Conservation (phyloP, 2,329 filamentous ascomycete species). For the Cryphonectria radicalis region DNA sequence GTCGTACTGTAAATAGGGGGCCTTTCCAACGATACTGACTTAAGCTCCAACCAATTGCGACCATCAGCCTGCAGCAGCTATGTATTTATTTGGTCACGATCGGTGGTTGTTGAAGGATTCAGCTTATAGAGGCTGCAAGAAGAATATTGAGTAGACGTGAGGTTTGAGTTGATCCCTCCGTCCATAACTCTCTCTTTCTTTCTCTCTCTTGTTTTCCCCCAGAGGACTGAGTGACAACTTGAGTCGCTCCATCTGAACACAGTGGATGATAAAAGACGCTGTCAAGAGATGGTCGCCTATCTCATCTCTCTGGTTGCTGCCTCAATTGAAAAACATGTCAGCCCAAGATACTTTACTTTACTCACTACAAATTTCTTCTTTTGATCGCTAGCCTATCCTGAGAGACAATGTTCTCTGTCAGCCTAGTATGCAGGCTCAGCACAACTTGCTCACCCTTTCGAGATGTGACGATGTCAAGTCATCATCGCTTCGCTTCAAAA, state of each 20-base stretch:
- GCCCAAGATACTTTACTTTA: too few relatives aligned
- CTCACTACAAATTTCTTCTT: background rate
- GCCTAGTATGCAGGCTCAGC: too few relatives aligned
- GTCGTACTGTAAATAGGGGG: background rate
- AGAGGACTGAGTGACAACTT: background rate
- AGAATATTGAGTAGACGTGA: background rate
- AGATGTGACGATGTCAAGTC: background rate
- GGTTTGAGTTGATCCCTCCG: background rate
- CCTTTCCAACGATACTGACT: background rate
- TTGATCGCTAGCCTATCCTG: too few relatives aligned
- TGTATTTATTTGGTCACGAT: background rate
- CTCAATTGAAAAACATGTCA: background rate
- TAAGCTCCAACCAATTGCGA: background rate
- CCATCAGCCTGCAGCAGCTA: background rate
- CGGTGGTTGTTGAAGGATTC: background rate
- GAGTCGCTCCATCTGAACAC: background rate
- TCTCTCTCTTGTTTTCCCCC: too few relatives aligned
- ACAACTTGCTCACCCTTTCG: background rate
- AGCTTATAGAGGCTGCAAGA: background rate
- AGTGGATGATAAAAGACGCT: background rate
- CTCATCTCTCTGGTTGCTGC: background rate
- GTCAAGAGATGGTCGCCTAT: background rate
- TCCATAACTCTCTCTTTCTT: background rate
- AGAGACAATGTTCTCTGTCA: too few relatives aligned
- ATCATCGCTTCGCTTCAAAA: too few relatives aligned